phyloP scores from a whole-genome alignment of 768 basidiomycete species.

The Pleurotus tuber-regium region DNA sequence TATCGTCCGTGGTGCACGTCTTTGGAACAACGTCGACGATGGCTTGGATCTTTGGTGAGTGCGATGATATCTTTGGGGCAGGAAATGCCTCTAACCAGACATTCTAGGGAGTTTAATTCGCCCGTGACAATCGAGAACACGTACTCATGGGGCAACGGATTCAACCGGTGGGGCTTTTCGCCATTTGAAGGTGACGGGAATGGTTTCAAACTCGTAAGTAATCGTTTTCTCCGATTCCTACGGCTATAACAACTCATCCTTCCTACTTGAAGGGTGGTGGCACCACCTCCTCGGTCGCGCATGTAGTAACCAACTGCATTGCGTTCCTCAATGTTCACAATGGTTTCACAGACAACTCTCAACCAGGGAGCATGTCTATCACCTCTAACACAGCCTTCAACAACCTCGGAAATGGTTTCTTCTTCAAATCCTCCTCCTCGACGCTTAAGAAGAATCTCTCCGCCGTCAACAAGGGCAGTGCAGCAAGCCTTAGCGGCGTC shows the following conservation, averaged over 20 bases:
- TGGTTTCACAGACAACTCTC: not conserved
- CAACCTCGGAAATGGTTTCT: not conserved
- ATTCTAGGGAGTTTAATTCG: not conserved
- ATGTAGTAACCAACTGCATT: not conserved
- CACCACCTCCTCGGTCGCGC: not conserved
- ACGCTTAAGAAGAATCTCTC: not conserved
- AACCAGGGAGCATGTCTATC: not conserved
- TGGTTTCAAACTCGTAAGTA: not conserved
- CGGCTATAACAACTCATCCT: not conserved
- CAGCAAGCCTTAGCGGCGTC: not conserved
- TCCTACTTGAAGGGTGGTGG: not conserved
- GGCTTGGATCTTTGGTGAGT: not conserved
- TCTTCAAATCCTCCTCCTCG: not conserved
- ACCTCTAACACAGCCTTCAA: conserved; percentile 3
- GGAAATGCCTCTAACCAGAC: not conserved
- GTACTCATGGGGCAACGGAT: not conserved
- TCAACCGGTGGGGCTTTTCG: conserved; percentile 1
- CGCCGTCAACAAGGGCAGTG: not conserved
- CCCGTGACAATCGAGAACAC: conserved; percentile 1
- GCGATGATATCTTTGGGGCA: not conserved
- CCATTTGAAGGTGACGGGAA: conserved; percentile 1
- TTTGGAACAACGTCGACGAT: conserved; percentile 1
- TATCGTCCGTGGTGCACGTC: not conserved
- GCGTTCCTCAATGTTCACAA: not conserved
- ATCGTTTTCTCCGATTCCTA: not conserved